Conservation (phyloP, 176 grass and related monocot genomes). For the Pontederia paniculata region DNA sequence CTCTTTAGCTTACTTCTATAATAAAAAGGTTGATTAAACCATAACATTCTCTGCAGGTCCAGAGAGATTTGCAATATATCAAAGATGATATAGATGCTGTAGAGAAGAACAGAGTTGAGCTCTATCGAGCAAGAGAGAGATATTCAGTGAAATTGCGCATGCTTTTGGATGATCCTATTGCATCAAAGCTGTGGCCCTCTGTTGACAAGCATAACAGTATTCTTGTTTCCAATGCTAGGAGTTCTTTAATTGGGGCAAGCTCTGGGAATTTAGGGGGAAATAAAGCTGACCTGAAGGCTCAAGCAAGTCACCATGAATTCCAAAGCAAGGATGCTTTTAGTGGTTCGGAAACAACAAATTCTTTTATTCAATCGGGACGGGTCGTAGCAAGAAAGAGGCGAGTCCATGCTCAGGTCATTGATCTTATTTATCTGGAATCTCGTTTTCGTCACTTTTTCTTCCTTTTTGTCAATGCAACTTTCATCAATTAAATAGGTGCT, state of each 20-base stretch:
- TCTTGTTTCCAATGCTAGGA: slow-evolving; percentile 40
- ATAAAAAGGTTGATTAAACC: too few species aligned
- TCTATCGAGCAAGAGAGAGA: slow-evolving; percentile 80
- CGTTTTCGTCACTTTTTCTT: too few species aligned
- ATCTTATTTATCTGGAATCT: too few species aligned
- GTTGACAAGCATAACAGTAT: slow-evolving; percentile 53
- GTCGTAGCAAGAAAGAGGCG: slow-evolving; percentile 79
- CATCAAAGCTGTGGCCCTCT: slow-evolving; percentile 46
- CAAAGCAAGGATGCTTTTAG: slow-evolving; percentile 73
- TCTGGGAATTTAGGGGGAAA: slow-evolving; percentile 55
- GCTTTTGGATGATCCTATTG: slow-evolving; percentile 75
- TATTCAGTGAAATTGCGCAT: slow-evolving; percentile 88
- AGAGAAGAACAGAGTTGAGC: slow-evolving; percentile 70
- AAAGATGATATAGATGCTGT: slow-evolving; percentile 94
- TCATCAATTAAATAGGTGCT: too few species aligned
- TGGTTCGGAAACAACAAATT: slow-evolving; percentile 36
- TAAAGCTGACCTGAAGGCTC: slow-evolving; percentile 65
- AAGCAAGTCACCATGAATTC: slow-evolving; percentile 52
- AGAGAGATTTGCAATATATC: slow-evolving; percentile 95
- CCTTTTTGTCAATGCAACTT: too few species aligned
- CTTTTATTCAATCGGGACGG: slow-evolving; percentile 64
- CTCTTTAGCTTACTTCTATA: too few species aligned
- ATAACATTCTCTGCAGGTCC: slow-evolving; percentile 40
- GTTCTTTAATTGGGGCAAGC: slow-evolving; percentile 38
- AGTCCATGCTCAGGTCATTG: slow-evolving; percentile 74